phyloP scores from a whole-genome alignment of 257 asterid genomes.

The Nicotiana tabacum region DNA sequence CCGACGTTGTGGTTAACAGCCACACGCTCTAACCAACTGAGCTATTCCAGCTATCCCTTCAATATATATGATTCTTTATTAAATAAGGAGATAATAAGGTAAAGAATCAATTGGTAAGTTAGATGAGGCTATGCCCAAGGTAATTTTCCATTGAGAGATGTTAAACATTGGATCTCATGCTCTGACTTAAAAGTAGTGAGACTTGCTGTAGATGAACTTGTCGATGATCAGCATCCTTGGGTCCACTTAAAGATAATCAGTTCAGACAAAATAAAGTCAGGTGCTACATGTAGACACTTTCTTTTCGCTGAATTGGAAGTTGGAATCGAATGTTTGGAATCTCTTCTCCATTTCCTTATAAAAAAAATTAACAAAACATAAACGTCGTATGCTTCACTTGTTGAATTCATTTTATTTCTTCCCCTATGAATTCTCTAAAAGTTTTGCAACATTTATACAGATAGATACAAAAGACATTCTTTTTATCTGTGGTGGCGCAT shows the following conservation, averaged over 20 bases:
- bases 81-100: neutral
- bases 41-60: constrained; percentile 79
- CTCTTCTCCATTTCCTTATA: too few species aligned
- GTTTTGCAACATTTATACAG: constrained; percentile 34
- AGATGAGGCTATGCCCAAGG: neutral
- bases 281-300: constrained; percentile 1
- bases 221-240: neutral
- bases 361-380: neutral
- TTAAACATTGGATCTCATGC: neutral
- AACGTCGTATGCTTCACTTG: neutral
- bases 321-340: neutral
- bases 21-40: constrained; percentile 99
- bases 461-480: constrained; percentile 88
- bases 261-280: neutral
- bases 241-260: neutral
- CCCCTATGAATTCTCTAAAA: neutral
- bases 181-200: neutral
- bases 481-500: constrained; percentile 94
- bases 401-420: neutral
- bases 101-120: neutral
- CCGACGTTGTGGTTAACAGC: constrained; percentile 99
- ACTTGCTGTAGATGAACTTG: neutral
- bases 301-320: neutral
- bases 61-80: neutral
- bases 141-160: neutral